phyloP scores from a whole-genome alignment of 257 asterid species.

The Solanum paucissectum region DNA sequence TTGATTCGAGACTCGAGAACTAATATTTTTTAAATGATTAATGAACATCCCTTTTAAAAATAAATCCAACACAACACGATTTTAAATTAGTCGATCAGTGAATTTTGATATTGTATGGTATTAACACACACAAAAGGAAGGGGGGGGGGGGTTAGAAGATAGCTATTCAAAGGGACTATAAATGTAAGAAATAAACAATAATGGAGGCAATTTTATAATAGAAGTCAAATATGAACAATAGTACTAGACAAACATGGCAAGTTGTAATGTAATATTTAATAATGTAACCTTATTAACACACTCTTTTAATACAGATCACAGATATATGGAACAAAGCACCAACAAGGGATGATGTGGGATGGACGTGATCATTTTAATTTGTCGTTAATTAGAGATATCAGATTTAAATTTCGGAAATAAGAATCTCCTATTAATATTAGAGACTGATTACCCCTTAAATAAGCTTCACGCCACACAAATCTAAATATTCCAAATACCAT shows the following conservation, averaged over 20 bases:
- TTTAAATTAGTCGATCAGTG: neutral
- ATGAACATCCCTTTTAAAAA: fast-evolving
- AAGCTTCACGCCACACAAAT: fast-evolving
- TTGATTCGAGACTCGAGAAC: too few species aligned
- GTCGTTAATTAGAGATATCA: neutral
- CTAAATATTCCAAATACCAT: neutral
- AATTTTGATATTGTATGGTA: neutral
- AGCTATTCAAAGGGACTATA: neutral
- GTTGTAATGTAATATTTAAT: neutral
- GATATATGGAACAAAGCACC: neutral
- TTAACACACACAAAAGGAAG: fast-evolving
- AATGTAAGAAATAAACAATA: neutral
- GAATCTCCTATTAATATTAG: fast-evolving
- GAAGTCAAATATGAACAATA: neutral
- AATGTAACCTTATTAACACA: neutral
- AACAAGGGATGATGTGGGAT: neutral
- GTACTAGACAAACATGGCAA: neutral
- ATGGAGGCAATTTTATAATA: neutral
- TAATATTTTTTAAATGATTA: too few species aligned
- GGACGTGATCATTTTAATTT: neutral
- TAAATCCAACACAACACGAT: fast-evolving
- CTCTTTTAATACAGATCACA: neutral
- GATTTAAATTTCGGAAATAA: fast-evolving
- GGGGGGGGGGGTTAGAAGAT: fast-evolving
- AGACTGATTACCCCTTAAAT: neutral